A percentile compares a stretch with the other conserved stretches of the same genome.
Conservation (phyloP, 768 basidiomycete species). For the Mycena kentingensis region DNA sequence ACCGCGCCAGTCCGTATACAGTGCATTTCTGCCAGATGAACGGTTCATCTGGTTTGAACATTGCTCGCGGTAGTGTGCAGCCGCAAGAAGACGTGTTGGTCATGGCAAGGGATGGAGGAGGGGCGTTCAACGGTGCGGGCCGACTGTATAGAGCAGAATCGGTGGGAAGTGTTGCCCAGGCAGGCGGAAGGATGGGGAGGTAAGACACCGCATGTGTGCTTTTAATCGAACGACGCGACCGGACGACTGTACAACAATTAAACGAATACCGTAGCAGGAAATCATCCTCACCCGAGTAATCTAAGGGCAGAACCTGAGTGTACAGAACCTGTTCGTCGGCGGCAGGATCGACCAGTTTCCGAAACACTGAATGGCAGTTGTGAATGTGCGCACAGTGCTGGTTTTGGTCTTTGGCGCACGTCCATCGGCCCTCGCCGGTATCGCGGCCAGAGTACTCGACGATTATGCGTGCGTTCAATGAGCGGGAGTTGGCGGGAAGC, state of each 20-base stretch:
- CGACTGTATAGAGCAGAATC: conserved; percentile 3
- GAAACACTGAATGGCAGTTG: not conserved
- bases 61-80: not conserved
- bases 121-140: not conserved
- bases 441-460: not conserved
- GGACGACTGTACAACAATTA: not conserved
- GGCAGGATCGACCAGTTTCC: conserved; percentile 6
- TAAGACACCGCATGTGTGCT: conserved; percentile 5
- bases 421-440: not conserved
- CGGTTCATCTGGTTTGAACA: not conserved
- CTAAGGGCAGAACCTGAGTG: not conserved
- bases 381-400: not conserved
- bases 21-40: not conserved
- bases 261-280: not conserved
- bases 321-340: not conserved
- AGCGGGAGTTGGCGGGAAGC: not conserved
- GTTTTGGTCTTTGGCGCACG: not conserved
- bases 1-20: conserved; percentile 4
- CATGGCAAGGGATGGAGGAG: not conserved
- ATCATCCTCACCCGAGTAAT: conserved; percentile 1
- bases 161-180: conserved; percentile 3
- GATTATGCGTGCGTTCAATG: not conserved
- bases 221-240: not conserved
- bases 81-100: conserved; percentile 3
- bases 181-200: conserved; percentile 9